Percentiles rank a stretch among this genome's conserved stretches.
phyloP scores from a whole-genome alignment of 176 grass and related monocot genomes.

The Carex myosuroides region DNA sequence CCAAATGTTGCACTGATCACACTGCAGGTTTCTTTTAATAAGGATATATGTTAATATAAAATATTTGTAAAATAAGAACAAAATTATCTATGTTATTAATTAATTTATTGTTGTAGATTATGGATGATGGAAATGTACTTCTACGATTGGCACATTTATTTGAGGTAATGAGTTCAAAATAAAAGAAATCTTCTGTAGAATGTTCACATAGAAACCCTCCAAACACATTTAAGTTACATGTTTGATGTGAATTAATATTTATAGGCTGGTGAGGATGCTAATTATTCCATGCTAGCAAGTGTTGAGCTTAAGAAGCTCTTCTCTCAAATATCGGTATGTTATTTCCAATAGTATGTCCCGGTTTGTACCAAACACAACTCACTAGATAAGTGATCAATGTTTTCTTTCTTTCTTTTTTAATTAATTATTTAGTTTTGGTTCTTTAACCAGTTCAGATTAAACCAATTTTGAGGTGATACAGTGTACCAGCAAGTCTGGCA shows the following conservation, averaged over 20 bases:
- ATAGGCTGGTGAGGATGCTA: constrained; percentile 53
- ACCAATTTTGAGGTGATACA: neutral
- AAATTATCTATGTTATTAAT: neutral
- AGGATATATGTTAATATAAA: neutral
- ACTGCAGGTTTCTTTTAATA: constrained; percentile 47
- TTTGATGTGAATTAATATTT: constrained; percentile 6
- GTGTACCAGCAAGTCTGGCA: neutral
- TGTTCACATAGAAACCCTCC: neutral
- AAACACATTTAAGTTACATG: neutral
- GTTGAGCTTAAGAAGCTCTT: constrained; percentile 74
- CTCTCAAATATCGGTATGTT: constrained; percentile 47
- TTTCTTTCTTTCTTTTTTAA: neutral
- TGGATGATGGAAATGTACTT: constrained; percentile 71
- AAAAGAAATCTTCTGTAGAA: neutral
- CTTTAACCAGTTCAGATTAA: neutral
- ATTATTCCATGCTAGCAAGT: constrained; percentile 51
- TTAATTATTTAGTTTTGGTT: neutral
- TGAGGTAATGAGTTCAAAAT: constrained; percentile 36
- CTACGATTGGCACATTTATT: constrained; percentile 82
- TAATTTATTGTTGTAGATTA: constrained; percentile 43
- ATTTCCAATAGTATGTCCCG: neutral
- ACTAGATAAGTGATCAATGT: neutral
- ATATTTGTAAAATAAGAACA: neutral
- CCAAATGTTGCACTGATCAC: constrained; percentile 82
- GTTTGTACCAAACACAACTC: neutral